A percentile compares a stretch with the other conserved stretches of the same genome.
Conservation (phyloP, 2,329 filamentous ascomycete species). For the Diaporthe sp. region DNA sequence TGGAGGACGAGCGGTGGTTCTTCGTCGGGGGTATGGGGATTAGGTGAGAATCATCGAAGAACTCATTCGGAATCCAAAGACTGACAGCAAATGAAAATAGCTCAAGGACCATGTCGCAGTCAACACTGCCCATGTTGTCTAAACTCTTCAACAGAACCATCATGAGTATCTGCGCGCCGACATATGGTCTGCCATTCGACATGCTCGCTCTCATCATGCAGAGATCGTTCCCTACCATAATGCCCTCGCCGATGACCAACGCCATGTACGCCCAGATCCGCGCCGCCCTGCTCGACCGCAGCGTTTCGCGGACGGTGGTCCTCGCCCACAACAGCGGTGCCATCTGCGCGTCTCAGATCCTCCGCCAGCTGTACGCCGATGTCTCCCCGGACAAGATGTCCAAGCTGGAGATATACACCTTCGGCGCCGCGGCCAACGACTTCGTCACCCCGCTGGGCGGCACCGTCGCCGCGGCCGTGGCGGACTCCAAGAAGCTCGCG, state of each 20-base stretch:
- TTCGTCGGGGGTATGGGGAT: constrained; percentile 51
- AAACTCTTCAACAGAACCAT: constrained; percentile 55
- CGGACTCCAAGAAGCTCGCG: constrained; percentile 35
- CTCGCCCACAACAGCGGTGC: constrained; percentile 56
- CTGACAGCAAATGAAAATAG: constrained; percentile 40
- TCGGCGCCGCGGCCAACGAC: constrained; percentile 54
- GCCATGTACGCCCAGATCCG: constrained; percentile 53
- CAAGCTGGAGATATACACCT: constrained; percentile 59
- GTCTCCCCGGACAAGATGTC: constrained; percentile 50
- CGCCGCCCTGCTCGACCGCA: constrained; percentile 49
- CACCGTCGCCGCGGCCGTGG: constrained; percentile 25
- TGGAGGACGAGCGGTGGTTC: constrained; percentile 50
- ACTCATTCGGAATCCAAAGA: not conserved
- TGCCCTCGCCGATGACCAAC: constrained; percentile 47
- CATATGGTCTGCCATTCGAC: constrained; percentile 67
- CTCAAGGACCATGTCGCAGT: constrained; percentile 46
- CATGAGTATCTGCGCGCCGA: constrained; percentile 62
- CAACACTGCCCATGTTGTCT: constrained; percentile 50
- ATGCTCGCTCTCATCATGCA: constrained; percentile 54
- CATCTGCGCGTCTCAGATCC: constrained; percentile 50
- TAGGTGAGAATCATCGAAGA: constrained; percentile 43
- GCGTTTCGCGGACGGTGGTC: constrained; percentile 51
- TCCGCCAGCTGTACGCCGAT: constrained; percentile 54
- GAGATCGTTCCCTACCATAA: constrained; percentile 44
- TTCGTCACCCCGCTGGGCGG: constrained; percentile 52